Percentiles rank a stretch among this genome's conserved stretches.
Conservation (phyloP, 805 yeast genomes). For the Kodamaea kaohsiungensis region DNA sequence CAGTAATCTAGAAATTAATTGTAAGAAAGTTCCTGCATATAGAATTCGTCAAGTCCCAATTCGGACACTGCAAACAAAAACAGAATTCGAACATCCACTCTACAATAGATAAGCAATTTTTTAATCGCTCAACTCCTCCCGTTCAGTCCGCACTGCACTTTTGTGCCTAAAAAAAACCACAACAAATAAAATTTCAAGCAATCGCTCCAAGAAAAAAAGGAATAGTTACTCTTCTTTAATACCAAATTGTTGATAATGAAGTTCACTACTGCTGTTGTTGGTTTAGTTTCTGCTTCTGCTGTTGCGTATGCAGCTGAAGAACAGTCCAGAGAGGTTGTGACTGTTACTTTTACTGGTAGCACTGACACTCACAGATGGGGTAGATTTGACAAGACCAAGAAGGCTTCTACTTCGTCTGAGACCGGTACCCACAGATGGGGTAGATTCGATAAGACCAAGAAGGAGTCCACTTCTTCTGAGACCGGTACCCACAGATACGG, state of each 20-base stretch:
- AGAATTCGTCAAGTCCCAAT: not conserved
- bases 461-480: constrained; percentile 12
- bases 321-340: constrained; percentile 14
- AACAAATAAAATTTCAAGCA: not conserved
- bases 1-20: too few relatives aligned
- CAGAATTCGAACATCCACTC: not conserved
- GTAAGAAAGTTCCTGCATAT: too few relatives aligned
- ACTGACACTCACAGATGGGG: constrained; percentile 25
- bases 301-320: constrained; percentile 23
- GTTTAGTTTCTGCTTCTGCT: constrained; percentile 39
- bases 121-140: not conserved
- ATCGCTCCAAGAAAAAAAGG: not conserved
- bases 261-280: constrained; percentile 42
- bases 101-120: not conserved
- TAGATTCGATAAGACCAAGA: constrained; percentile 52
- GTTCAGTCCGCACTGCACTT: not conserved
- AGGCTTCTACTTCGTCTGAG: constrained; percentile 11
- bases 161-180: not conserved
- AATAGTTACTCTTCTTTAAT: not conserved
- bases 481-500: constrained; percentile 54
- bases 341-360: constrained; percentile 34
- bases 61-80: not conserved
- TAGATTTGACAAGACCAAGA: constrained; percentile 24
- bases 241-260: constrained; percentile 32
- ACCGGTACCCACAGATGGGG: constrained; percentile 54